phyloP scores from a whole-genome alignment of 2,329 filamentous ascomycete species.

The Gnomoniopsis smithogilvyi region DNA sequence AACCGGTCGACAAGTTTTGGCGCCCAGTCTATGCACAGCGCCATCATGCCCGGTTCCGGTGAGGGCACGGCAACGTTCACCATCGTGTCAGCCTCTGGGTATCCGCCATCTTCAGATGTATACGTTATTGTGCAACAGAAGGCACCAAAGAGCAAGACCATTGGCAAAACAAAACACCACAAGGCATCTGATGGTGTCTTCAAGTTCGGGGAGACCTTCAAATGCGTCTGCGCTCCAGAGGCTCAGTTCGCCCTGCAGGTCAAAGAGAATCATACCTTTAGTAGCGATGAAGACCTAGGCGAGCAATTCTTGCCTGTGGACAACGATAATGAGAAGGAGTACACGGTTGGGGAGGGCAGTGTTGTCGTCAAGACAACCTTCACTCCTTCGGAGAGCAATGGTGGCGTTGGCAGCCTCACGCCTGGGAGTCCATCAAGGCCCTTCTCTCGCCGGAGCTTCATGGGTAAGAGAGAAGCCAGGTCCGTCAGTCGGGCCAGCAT shows the following conservation, averaged over 20 bases:
- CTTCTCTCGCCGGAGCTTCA: slow-evolving; percentile 48
- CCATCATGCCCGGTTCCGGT: slow-evolving; percentile 57
- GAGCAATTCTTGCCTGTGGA: slow-evolving; percentile 86
- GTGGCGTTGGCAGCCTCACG: slow-evolving; percentile 25
- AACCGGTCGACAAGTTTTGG: slow-evolving; percentile 56
- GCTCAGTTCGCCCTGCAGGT: slow-evolving; percentile 82
- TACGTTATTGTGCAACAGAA: slow-evolving; percentile 71
- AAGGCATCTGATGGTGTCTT: slow-evolving; percentile 67
- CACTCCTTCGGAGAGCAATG: slow-evolving; percentile 43
- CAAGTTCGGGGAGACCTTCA: slow-evolving; percentile 76
- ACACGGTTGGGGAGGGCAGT: slow-evolving; percentile 69
- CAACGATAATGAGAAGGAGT: slow-evolving; percentile 64
- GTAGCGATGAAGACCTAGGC: slow-evolving; percentile 78
- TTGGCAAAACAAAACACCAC: slow-evolving; percentile 90
- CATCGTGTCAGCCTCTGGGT: slow-evolving; percentile 75
- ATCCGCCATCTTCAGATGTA: slow-evolving; percentile 72
- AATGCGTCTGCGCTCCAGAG: slow-evolving; percentile 73
- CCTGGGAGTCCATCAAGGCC: slow-evolving; percentile 45
- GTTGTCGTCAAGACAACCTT: slow-evolving; percentile 77
- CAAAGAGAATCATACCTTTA: slow-evolving; percentile 81
- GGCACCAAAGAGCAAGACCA: slow-evolving; percentile 67
- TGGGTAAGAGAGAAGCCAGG: slow-evolving; percentile 46
- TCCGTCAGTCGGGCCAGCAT: slow-evolving; percentile 25
- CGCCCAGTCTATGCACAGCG: slow-evolving; percentile 65
- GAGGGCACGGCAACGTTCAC: slow-evolving; percentile 77